These are phyloP conservation scores for Cyberlindnera euphorbiae DNA, from an alignment of 805 yeast genomes.

Conservation along the genomic window DNA sequence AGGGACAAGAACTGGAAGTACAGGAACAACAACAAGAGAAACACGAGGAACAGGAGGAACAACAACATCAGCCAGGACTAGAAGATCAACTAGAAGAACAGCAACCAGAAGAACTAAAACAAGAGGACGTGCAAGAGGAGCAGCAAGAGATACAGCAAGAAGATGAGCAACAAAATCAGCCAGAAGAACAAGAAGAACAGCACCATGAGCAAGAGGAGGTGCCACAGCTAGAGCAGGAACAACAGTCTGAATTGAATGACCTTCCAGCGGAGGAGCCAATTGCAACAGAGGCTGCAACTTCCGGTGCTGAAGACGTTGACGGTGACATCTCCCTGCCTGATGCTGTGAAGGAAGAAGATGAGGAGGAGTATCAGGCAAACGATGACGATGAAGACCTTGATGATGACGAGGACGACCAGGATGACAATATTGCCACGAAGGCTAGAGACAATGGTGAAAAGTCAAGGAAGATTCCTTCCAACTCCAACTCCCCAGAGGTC, in stretches of 20 bases:
- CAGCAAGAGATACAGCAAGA: too few species aligned
- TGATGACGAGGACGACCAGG: slow-evolving; percentile 11
- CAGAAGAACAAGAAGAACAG: background rate
- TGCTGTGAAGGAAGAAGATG: slow-evolving; percentile 8
- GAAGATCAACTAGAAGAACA: too few species aligned
- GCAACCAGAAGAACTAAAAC: too few species aligned
- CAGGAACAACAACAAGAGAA: background rate
- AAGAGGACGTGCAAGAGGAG: too few species aligned
- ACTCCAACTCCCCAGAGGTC: slow-evolving; percentile 10
- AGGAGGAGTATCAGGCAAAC: slow-evolving; percentile 3
- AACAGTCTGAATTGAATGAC: background rate
- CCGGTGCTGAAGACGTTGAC: too few species aligned
- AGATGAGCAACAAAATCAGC: too few species aligned
- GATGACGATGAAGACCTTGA: slow-evolving; percentile 9
- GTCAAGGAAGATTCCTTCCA: slow-evolving; percentile 5
- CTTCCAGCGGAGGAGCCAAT: background rate
- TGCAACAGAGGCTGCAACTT: too few species aligned
- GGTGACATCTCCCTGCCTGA: slow-evolving; percentile 15
- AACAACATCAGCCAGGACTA: background rate
- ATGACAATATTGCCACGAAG: too few species aligned
- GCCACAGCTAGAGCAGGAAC: background rate
- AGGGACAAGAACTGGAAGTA: background rate
- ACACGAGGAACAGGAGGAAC: background rate
- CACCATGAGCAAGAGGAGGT: background rate
- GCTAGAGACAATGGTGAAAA: slow-evolving; percentile 13